Evolutionary conservation across 306 rosid species (phyloP).

Genomic region (Pyrus bretschneideri): DNA sequence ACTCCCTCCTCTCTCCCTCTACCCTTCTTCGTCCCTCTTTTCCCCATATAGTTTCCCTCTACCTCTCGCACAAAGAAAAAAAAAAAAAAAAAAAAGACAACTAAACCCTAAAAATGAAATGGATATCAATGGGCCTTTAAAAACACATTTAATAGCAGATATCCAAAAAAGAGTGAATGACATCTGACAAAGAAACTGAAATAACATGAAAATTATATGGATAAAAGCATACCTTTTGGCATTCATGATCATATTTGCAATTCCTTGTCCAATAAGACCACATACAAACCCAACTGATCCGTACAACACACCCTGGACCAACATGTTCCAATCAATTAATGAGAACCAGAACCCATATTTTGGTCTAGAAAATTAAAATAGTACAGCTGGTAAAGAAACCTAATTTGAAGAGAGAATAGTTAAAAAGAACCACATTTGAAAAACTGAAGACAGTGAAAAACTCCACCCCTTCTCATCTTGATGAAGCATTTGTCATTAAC

Average conservation of each 20-base stretch:
- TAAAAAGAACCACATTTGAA: background rate
- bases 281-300: conserved; percentile 92
- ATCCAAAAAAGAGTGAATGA: background rate
- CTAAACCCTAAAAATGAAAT: background rate
- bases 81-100: background rate
- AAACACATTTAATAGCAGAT: background rate
- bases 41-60: background rate
- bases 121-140: background rate
- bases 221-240: conserved; percentile 56
- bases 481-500: background rate
- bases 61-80: background rate
- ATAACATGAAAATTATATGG: background rate
- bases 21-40: background rate
- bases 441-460: background rate
- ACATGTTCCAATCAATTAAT: background rate
- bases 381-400: background rate
- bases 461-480: background rate
- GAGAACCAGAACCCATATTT: background rate
- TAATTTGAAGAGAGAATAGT: background rate
- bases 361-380: background rate
- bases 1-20: background rate
- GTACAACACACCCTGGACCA: conserved; percentile 73
- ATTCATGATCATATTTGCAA: conserved; percentile 87
- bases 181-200: background rate
- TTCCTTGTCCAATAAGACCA: conserved; percentile 95